phyloP scores from a whole-genome alignment of 148 eudicot genomes.

The Rheum nobile region DNA sequence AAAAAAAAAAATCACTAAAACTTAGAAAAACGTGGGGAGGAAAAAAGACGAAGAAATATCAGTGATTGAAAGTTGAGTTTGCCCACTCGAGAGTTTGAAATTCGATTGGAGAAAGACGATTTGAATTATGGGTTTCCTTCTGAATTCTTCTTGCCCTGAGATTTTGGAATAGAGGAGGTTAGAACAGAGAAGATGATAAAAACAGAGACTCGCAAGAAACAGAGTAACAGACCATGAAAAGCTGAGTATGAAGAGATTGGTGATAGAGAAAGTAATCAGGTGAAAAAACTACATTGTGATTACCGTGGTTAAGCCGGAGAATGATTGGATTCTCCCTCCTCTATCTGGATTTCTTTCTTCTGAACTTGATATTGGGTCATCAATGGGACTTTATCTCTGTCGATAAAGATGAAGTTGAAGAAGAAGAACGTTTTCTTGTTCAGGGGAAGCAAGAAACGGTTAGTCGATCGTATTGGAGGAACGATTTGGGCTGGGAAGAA shows the following conservation, averaged over 20 bases:
- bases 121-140: not conserved
- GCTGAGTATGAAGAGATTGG: not conserved
- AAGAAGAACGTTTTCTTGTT: not conserved
- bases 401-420: not conserved
- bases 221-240: not conserved
- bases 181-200: not conserved
- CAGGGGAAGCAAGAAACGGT: not conserved
- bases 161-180: no score
- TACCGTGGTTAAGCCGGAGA: not conserved
- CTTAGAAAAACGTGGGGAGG: not conserved
- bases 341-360: not conserved
- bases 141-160: not conserved
- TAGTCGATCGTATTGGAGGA: not conserved
- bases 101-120: not conserved
- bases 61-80: not conserved
- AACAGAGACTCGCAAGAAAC: conserved; percentile 13
- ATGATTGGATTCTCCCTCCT: not conserved
- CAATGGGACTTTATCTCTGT: not conserved
- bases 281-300: not conserved
- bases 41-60: not conserved
- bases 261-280: not conserved
- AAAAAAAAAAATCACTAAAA: not conserved
- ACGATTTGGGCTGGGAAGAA: not conserved
- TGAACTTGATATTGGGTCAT: not conserved
- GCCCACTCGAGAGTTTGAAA: not conserved